Evolutionary conservation across 345 rosid species (phyloP).

Genomic region (Eucalyptus albens): DNA sequence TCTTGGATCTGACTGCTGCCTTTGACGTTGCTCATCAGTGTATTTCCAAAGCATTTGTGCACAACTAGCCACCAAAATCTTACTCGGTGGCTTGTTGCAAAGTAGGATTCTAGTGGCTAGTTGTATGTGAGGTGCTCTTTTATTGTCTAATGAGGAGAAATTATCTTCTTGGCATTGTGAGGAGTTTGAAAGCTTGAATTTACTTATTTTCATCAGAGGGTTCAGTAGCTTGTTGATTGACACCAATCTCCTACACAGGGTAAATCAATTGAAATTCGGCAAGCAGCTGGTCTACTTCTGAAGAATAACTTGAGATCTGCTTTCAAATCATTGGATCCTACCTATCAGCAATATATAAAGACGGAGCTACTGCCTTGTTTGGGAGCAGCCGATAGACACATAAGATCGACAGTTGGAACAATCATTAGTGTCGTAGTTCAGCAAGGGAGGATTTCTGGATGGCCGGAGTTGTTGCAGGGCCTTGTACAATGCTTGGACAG

Average conservation of each 20-base stretch:
- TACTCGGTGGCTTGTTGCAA: background rate
- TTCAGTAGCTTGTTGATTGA: background rate
- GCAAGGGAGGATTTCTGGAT: constrained; percentile 53
- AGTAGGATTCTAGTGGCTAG: background rate
- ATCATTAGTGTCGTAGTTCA: constrained; percentile 74
- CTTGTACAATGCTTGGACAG: constrained; percentile 78
- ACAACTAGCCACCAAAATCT: background rate
- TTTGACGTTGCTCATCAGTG: background rate
- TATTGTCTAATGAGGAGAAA: background rate
- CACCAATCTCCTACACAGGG: constrained; percentile 27
- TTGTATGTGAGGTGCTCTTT: background rate
- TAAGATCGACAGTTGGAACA: constrained; percentile 88
- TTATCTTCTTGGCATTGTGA: background rate
- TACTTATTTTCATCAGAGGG: background rate
- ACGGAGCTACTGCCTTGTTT: constrained; percentile 77
- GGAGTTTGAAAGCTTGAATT: background rate
- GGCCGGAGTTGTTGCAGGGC: constrained; percentile 90
- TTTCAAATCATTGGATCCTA: constrained; percentile 46
- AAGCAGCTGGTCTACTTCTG: constrained; percentile 93
- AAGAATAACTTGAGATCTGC: constrained; percentile 79
- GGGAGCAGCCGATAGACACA: constrained; percentile 81
- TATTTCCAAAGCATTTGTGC: background rate
- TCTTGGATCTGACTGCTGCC: background rate
- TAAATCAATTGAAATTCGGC: constrained; percentile 77
- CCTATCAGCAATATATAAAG: constrained; percentile 59